Percentiles rank a stretch among this genome's conserved stretches.
These are phyloP conservation scores for Nakazawaea anatomiae DNA, from an alignment of 805 yeast genomes.

Conservation along the genomic window DNA sequence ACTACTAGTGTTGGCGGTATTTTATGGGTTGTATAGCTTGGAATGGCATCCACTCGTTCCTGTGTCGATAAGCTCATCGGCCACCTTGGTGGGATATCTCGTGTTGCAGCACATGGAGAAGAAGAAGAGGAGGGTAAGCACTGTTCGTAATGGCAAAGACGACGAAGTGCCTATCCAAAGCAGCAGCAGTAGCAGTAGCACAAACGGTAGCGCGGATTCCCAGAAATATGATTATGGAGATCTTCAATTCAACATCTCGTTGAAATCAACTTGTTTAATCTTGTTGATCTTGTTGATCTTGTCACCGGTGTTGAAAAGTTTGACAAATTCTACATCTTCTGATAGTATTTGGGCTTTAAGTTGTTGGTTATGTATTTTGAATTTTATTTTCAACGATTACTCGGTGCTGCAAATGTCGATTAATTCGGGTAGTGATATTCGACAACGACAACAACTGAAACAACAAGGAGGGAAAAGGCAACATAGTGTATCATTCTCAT, in stretches of 20 bases:
- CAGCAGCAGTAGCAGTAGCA: no score
- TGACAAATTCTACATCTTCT: constrained; percentile 83
- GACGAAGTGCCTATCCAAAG: no score
- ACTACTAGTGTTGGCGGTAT: constrained; percentile 60
- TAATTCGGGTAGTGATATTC: no score
- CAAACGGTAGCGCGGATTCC: no score
- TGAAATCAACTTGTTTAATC: constrained; percentile 66
- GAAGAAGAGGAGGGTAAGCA: background rate
- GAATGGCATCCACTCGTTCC: constrained; percentile 47
- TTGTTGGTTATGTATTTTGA: constrained; percentile 68
- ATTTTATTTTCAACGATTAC: constrained; percentile 65
- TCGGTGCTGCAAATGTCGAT: constrained; percentile 26
- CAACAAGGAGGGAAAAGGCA: no score
- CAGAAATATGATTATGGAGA: constrained; percentile 14
- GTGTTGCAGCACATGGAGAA: constrained; percentile 16
- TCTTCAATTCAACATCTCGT: constrained; percentile 23
- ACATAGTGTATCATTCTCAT: no score
- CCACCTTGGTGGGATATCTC: constrained; percentile 31
- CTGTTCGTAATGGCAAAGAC: no score
- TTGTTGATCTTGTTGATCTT: constrained; percentile 66
- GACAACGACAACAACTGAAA: no score
- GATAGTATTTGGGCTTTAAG: constrained; percentile 95
- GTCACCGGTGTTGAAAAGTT: constrained; percentile 85
- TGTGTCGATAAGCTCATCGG: constrained; percentile 24
- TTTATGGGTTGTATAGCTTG: constrained; percentile 49